Evolutionary conservation across 495 filamentous ascomycete genomes (phyloP).

Genomic region (Penicillium nucicola): DNA sequence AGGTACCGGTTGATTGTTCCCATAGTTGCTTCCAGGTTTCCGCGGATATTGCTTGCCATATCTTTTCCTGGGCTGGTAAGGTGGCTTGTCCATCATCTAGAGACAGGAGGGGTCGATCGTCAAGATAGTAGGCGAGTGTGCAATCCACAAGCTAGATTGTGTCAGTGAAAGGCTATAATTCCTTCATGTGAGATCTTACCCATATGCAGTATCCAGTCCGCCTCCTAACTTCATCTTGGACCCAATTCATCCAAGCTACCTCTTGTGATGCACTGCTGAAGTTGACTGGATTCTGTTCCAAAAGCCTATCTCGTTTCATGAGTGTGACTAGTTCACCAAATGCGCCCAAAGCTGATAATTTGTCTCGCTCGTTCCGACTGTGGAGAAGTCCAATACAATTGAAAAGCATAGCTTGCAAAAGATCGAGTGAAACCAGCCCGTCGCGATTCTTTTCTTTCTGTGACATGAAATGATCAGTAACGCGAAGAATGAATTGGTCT

Average conservation of each 20-base stretch:
- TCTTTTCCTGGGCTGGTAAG: conserved; percentile 43
- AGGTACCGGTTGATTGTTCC: conserved; percentile 24
- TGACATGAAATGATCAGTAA: conserved; percentile 1
- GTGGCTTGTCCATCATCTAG: conserved; percentile 42
- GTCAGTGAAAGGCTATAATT: conserved; percentile 2
- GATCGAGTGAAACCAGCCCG: conserved; percentile 24
- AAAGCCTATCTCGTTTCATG: conserved; percentile 22
- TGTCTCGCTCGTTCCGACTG: conserved; percentile 28
- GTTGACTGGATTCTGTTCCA: conserved; percentile 1
- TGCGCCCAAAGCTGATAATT: conserved; percentile 19
- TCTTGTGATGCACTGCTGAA: conserved; percentile 12
- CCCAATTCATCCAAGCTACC: conserved; percentile 21
- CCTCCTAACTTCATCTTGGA: conserved; percentile 34
- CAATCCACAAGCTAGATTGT: conserved; percentile 40
- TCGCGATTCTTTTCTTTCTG: conserved; percentile 27
- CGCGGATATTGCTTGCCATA: conserved; percentile 43
- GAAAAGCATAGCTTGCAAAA: conserved; percentile 36
- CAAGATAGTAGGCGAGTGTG: conserved; percentile 42
- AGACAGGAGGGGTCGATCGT: conserved; percentile 31
- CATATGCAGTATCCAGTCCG: conserved; percentile 47
- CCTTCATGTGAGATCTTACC: conserved; percentile 21
- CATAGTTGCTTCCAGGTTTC: conserved; percentile 36
- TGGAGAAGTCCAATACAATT: conserved; percentile 44
- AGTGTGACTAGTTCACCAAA: conserved; percentile 35
- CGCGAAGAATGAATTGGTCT: too few relatives aligned